Evolutionary conservation across 108 stramenopile species (phyloP), one percentile per base, ranked within the genome.

Genomic region (Bacterosira constricta): DNA sequence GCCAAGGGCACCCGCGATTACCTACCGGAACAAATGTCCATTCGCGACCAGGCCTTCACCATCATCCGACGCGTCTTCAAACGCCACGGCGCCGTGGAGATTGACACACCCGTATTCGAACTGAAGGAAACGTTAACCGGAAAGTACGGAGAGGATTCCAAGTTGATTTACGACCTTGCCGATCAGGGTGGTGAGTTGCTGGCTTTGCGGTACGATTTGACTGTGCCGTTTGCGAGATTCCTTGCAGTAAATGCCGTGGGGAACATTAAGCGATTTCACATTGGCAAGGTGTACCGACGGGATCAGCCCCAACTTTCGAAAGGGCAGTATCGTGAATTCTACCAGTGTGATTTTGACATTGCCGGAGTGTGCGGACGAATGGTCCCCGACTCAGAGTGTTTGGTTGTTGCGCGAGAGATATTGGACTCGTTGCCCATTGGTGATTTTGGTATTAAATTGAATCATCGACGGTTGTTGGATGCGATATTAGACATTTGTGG

Each of bases 311-410:
- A 76, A 41, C 69, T 97, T 71, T 70, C 84, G 36, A 82, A 73
- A 34, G 96, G 96, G 35, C 79, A 94, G 21, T 97, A 94, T 73
- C 87, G 96, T 44, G 96, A 97, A 59, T 97, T 97, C 78, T 97
- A 97, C 78, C 96, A 97, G 67, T 97, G 96, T 59, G 96, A 97
- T 62, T 95, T 96, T 54, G 96, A 97, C 72, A 89, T 97, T 45
- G 96, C 88, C 13, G 90, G 91, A 13, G 34, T 58, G 37, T 87
- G 87, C 61, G 81, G 77, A 9, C 65, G 87, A 23, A 96, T 96
- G 96, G 89, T 94, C 5, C 86, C 94, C 7, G 96, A 96, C 70
- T 86, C 94, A 10, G 96, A 96, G 56, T 90, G 92, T 57, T 54
- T 96, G 20, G 85, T 80, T 29, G 91, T 95, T 12, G 93, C 85